Percentiles rank a stretch among this genome's conserved stretches.
These are phyloP conservation scores for Graphiopsis chlorocephala DNA, from an alignment of 2,329 filamentous ascomycete species.

Conservation along the genomic window DNA sequence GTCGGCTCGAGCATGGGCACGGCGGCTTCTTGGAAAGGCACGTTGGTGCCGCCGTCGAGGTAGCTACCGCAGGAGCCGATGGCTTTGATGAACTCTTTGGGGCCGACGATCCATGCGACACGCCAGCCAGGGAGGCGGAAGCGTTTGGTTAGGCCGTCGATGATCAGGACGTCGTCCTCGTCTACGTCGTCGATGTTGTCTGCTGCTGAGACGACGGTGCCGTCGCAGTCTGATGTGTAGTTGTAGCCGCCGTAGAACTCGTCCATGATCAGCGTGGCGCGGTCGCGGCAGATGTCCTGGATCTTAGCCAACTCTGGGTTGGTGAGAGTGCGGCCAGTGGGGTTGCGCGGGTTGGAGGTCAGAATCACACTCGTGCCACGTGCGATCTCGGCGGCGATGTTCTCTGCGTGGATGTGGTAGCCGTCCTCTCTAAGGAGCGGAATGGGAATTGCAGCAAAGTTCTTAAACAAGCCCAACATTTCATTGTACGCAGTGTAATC, in stretches of 20 bases:
- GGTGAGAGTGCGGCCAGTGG: slow-evolving; percentile 81
- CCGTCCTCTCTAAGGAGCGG: slow-evolving; percentile 80
- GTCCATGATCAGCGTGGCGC: slow-evolving; percentile 89
- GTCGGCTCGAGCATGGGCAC: slow-evolving; percentile 87
- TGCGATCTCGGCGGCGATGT: slow-evolving; percentile 68
- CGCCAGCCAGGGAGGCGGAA: slow-evolving; percentile 96
- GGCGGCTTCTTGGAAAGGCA: slow-evolving; percentile 92
- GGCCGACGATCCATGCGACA: slow-evolving; percentile 92
- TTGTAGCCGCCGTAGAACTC: slow-evolving; percentile 96
- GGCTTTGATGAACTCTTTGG: slow-evolving; percentile 93
- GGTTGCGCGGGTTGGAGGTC: slow-evolving; percentile 93
- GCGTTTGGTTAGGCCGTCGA: slow-evolving; percentile 93
- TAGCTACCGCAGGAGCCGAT: slow-evolving; percentile 82
- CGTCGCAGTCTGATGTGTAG: slow-evolving; percentile 89
- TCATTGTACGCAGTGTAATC: slow-evolving; percentile 97
- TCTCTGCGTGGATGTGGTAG: slow-evolving; percentile 90
- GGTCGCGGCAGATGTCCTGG: slow-evolving; percentile 86
- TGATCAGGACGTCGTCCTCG: slow-evolving; percentile 79
- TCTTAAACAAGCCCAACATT: slow-evolving; percentile 93
- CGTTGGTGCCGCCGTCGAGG: slow-evolving; percentile 90
- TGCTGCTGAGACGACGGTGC: slow-evolving; percentile 81
- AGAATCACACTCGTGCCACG: slow-evolving; percentile 67
- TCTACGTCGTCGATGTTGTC: slow-evolving; percentile 84
- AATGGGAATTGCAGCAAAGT: slow-evolving; percentile 84
- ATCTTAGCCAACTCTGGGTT: slow-evolving; percentile 86